Conservation (phyloP, 345 rosid species). For the Euphorbia peplus region DNA sequence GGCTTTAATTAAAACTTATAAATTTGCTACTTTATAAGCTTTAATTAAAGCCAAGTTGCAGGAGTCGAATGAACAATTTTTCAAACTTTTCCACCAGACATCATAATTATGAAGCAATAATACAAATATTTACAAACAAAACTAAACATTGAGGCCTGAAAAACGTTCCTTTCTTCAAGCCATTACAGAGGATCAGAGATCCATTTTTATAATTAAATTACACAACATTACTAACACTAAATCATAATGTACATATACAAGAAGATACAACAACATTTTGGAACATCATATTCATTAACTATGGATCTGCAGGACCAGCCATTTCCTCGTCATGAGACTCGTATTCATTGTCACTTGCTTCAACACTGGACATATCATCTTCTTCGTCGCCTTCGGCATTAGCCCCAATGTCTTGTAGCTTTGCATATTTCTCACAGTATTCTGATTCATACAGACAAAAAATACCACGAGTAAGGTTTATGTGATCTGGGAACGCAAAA, state of each 20-base stretch:
- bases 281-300: neutral
- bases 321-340: slow-evolving; percentile 47
- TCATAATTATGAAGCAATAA: neutral
- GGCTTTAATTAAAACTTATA: too few species aligned
- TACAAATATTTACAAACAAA: slow-evolving; percentile 24
- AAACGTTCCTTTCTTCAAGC: neutral
- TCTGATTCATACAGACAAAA: slow-evolving; percentile 32
- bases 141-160: neutral
- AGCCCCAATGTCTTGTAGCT: slow-evolving; percentile 44
- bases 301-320: slow-evolving; percentile 54
- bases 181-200: neutral
- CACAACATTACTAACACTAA: slow-evolving; percentile 6
- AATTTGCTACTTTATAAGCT: too few species aligned
- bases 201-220: slow-evolving; percentile 7
- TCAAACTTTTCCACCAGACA: too few species aligned
- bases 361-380: slow-evolving; percentile 33
- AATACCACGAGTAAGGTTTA: neutral
- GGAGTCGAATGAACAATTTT: too few species aligned
- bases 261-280: neutral
- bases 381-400: slow-evolving; percentile 35
- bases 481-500: neutral
- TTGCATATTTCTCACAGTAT: slow-evolving; percentile 58
- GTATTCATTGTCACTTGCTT: slow-evolving; percentile 44
- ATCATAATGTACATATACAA: slow-evolving; percentile 22
- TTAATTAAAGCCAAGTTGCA: too few species aligned